These are phyloP conservation scores for Cyathus striatus DNA, from an alignment of 768 basidiomycete species.

Conservation along the genomic window DNA sequence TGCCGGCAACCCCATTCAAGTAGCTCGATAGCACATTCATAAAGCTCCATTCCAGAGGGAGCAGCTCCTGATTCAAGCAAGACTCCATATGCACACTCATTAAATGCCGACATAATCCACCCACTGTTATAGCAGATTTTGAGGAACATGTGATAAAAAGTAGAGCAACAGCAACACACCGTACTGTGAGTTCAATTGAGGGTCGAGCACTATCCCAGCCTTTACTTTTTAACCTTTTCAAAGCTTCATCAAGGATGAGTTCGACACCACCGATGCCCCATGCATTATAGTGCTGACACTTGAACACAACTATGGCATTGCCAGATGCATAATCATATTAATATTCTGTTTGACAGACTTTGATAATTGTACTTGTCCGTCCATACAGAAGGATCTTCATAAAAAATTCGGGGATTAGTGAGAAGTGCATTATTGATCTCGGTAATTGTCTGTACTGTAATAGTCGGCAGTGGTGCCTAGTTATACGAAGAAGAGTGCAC, in stretches of 20 bases:
- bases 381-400: slow-evolving; percentile 26
- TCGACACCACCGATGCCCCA: slow-evolving; percentile 29
- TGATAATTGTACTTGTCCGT: slow-evolving; percentile 29
- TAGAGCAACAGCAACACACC: slow-evolving; percentile 16
- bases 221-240: slow-evolving; percentile 16
- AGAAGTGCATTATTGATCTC: slow-evolving; percentile 30
- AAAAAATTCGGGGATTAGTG: slow-evolving; percentile 32
- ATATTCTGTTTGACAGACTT: slow-evolving; percentile 14
- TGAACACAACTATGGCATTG: slow-evolving; percentile 32
- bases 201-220: slow-evolving; percentile 26
- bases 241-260: slow-evolving; percentile 24
- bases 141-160: not conserved
- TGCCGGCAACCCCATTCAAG: slow-evolving; percentile 34
- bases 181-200: slow-evolving; percentile 31
- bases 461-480: no score
- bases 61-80: slow-evolving; percentile 14
- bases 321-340: not conserved
- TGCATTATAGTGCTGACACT: slow-evolving; percentile 16
- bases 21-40: slow-evolving; percentile 29
- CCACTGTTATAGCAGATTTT: slow-evolving; percentile 19
- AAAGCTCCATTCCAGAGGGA: slow-evolving; percentile 25
- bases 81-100: no score
- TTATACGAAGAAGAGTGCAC: no score
- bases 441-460: slow-evolving; percentile 24
- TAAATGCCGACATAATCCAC: slow-evolving; percentile 35